Conservation (phyloP, 495 filamentous ascomycete genomes). For the Halenospora varia region DNA sequence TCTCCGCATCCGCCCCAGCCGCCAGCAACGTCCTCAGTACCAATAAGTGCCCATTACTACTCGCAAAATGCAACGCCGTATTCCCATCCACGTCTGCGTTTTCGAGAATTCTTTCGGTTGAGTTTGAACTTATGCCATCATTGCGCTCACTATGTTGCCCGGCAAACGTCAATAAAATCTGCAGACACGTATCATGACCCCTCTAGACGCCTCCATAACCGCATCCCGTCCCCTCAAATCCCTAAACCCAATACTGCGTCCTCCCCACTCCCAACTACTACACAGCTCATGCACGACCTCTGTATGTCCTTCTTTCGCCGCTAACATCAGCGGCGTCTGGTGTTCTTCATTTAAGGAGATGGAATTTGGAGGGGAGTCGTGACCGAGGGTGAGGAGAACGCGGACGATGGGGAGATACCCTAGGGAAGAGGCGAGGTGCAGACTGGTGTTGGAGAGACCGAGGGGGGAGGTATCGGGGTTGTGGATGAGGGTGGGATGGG, state of each 20-base stretch:
- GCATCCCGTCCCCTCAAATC: conserved; percentile 56
- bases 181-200: conserved; percentile 55
- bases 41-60: conserved; percentile 64
- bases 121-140: too few species aligned
- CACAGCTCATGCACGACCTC: conserved; percentile 57
- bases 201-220: conserved; percentile 51
- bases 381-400: conserved; percentile 46
- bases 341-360: conserved; percentile 66
- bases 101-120: conserved; percentile 28
- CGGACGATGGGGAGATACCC: conserved; percentile 60
- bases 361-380: conserved; percentile 54
- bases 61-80: conserved; percentile 70
- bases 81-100: conserved; percentile 63
- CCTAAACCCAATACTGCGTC: too few species aligned
- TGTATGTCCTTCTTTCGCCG: conserved; percentile 52
- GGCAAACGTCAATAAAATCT: conserved; percentile 53
- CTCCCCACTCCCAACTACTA: too few species aligned
- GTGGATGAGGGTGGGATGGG: conserved; percentile 61
- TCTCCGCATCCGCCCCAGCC: conserved; percentile 60
- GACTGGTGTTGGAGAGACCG: conserved; percentile 62
- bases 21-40: conserved; percentile 67
- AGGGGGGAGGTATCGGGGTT: conserved; percentile 56
- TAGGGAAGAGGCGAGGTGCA: conserved; percentile 69
- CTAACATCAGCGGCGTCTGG: conserved; percentile 68
- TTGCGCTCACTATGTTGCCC: too few species aligned